Evolutionary conservation across 2,329 filamentous ascomycete genomes (phyloP).

Genomic region (Dothideomycetidae sp.): DNA sequence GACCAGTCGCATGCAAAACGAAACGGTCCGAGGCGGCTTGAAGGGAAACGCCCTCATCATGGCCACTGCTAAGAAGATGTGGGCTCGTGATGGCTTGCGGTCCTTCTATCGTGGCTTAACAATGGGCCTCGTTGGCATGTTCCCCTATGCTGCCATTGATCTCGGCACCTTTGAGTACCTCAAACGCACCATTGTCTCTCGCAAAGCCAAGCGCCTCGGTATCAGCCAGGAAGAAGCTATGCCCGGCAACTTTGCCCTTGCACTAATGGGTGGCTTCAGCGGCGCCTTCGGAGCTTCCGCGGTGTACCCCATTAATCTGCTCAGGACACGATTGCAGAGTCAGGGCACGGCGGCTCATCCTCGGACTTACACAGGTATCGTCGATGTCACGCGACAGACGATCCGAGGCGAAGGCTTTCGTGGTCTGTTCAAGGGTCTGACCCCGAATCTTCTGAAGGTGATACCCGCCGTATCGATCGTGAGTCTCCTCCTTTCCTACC

Average conservation of each 20-base stretch:
- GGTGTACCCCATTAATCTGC: conserved; percentile 88
- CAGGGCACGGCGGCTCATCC: conserved; percentile 90
- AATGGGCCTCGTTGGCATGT: conserved; percentile 91
- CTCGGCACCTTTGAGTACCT: conserved; percentile 89
- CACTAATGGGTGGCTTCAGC: conserved; percentile 77
- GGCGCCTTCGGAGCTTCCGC: conserved; percentile 86
- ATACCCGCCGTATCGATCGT: conserved; percentile 83
- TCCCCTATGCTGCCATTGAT: conserved; percentile 94
- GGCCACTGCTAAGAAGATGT: conserved; percentile 78
- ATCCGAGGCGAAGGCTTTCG: conserved; percentile 67
- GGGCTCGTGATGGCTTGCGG: conserved; percentile 55
- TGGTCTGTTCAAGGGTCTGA: conserved; percentile 87
- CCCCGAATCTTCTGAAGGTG: conserved; percentile 90
- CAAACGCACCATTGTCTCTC: conserved; percentile 57
- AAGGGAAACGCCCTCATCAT: conserved; percentile 71
- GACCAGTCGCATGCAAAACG: conserved; percentile 69
- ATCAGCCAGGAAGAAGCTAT: conserved; percentile 68
- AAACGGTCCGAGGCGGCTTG: conserved; percentile 73
- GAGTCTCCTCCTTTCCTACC: too few relatives aligned
- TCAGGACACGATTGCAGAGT: conserved; percentile 81
- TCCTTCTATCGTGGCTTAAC: conserved; percentile 84
- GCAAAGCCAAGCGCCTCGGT: conserved; percentile 53
- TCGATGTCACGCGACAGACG: conserved; percentile 76
- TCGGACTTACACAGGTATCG: conserved; percentile 76
- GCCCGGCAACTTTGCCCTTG: conserved; percentile 70